Evolutionary conservation across 805 yeast species (phyloP).

Genomic region (Cyberlindnera galapagoensis): DNA sequence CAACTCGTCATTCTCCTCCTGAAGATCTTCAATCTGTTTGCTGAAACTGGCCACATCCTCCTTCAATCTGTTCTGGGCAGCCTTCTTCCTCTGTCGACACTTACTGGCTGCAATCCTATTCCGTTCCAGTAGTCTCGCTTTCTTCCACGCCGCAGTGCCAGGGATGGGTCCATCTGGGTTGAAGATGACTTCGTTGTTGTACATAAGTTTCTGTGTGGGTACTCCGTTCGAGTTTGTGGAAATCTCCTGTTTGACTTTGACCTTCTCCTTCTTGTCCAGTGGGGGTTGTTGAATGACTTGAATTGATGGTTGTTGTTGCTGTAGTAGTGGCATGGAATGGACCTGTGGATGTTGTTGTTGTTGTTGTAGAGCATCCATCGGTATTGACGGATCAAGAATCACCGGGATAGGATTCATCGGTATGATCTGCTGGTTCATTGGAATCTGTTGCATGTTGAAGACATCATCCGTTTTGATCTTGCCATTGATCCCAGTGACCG

Average conservation of each 20-base stretch:
- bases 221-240: conserved; percentile 17
- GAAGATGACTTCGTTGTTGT: conserved; percentile 42
- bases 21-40: conserved; percentile 35
- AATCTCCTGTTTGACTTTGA: too few relatives aligned
- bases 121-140: conserved; percentile 53
- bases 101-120: conserved; percentile 65
- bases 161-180: conserved; percentile 53
- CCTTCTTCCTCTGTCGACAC: conserved; percentile 62
- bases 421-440: conserved; percentile 4
- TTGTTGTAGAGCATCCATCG: conserved; percentile 1
- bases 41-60: conserved; percentile 47
- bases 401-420: too few relatives aligned
- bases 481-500: background rate
- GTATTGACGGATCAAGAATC: too few relatives aligned
- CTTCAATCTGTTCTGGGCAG: conserved; percentile 61
- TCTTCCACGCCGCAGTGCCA: conserved; percentile 66
- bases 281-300: too few relatives aligned
- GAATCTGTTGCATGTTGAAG: conserved; percentile 2
- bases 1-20: conserved; percentile 24
- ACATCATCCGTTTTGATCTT: background rate
- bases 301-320: conserved; percentile 5
- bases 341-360: conserved; percentile 8
- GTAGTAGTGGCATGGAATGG: conserved; percentile 7
- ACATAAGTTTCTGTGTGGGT: conserved; percentile 40
- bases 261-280: too few relatives aligned